phyloP scores from a whole-genome alignment of 2,329 filamentous ascomycete species.

The Colletotrichum sp. region DNA sequence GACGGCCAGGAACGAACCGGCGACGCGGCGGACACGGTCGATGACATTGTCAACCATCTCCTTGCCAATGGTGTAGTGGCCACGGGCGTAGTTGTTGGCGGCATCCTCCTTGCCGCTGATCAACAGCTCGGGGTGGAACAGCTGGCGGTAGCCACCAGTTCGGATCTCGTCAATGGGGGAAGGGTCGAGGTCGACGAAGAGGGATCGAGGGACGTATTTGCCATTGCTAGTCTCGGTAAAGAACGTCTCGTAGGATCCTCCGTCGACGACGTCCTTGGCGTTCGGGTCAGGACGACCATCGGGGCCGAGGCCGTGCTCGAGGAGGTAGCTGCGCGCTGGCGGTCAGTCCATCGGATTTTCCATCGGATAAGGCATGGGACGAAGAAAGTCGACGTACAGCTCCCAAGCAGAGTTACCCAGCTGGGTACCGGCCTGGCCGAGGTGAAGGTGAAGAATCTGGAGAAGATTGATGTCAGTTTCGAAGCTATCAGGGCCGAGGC shows the following conservation, averaged over 20 bases:
- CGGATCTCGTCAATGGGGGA: constrained; percentile 78
- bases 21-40: constrained; percentile 72
- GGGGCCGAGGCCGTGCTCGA: constrained; percentile 72
- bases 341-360: constrained; percentile 24
- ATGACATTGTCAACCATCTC: constrained; percentile 76
- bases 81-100: constrained; percentile 79
- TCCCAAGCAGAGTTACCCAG: constrained; percentile 79
- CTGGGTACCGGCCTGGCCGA: constrained; percentile 75
- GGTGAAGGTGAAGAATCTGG: constrained; percentile 68
- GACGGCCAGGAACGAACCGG: constrained; percentile 52
- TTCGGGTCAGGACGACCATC: constrained; percentile 70
- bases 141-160: constrained; percentile 69
- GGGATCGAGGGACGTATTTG: constrained; percentile 75
- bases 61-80: constrained; percentile 79
- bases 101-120: constrained; percentile 80
- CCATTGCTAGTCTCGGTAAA: constrained; percentile 75
- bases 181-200: constrained; percentile 76
- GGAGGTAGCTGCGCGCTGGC: constrained; percentile 62
- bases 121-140: constrained; percentile 75
- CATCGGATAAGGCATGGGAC: neutral
- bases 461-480: neutral
- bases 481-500: neutral
- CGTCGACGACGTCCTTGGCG: constrained; percentile 62
- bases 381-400: constrained; percentile 60
- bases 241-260: constrained; percentile 74